These are phyloP conservation scores for Fusarium dimerum DNA, from an alignment of 2,329 filamentous ascomycete genomes.

Conservation along the genomic window DNA sequence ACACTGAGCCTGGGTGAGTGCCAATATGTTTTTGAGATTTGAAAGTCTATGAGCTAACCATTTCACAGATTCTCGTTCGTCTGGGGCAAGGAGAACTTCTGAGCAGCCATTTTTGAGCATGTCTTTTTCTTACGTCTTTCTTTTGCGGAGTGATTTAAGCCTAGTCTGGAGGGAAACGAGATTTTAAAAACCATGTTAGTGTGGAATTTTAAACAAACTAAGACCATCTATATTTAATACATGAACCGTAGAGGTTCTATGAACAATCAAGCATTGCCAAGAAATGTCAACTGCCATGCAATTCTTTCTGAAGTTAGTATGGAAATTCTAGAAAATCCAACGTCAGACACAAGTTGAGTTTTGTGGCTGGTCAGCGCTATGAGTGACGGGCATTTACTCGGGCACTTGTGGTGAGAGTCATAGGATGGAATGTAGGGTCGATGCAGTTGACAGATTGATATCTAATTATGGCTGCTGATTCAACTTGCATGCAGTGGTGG, in stretches of 20 bases:
- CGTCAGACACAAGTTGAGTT: not conserved
- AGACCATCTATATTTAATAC: too few species aligned
- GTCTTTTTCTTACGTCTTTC: not conserved
- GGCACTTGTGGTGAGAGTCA: not conserved
- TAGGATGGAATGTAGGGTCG: too few species aligned
- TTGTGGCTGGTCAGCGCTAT: not conserved
- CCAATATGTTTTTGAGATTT: not conserved
- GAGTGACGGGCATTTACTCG: not conserved
- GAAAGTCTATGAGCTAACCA: conserved; percentile 30
- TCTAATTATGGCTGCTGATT: too few species aligned
- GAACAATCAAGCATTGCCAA: too few species aligned
- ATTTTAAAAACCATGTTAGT: not conserved
- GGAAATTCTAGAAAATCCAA: not conserved
- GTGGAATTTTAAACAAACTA: not conserved
- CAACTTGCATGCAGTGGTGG: too few species aligned
- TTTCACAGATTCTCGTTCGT: conserved; percentile 60
- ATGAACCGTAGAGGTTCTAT: too few species aligned
- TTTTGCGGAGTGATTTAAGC: not conserved
- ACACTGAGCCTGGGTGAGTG: conserved; percentile 75
- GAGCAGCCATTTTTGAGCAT: not conserved
- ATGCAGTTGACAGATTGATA: too few species aligned
- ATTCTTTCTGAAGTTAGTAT: too few species aligned
- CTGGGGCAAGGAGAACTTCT: conserved; percentile 68
- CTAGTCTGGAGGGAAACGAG: not conserved
- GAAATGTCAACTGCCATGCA: too few species aligned